Evolutionary conservation across 371 early-diverging fungal genomes (phyloP).

Genomic region (Actinomortierella wolfii): DNA sequence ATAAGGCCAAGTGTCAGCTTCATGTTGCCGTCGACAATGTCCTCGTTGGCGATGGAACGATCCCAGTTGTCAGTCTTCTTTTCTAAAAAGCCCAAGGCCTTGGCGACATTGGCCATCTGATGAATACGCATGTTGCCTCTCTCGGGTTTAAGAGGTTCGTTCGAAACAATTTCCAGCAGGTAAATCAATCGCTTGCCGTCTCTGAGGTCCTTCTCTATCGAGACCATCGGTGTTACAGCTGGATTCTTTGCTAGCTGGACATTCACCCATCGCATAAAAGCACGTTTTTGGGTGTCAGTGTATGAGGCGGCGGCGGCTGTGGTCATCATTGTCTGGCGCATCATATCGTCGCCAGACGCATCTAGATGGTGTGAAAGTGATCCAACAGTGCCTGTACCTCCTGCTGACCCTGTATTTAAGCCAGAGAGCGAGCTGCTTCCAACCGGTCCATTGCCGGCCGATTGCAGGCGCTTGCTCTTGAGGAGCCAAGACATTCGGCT

Average conservation of each 20-base stretch:
- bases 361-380: slow-evolving; percentile 35
- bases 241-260: slow-evolving; percentile 57
- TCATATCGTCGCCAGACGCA: slow-evolving; percentile 45
- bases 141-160: slow-evolving; percentile 61
- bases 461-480: slow-evolving; percentile 47
- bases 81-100: slow-evolving; percentile 71
- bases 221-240: slow-evolving; percentile 27
- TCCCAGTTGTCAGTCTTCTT: slow-evolving; percentile 55
- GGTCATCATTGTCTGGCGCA: slow-evolving; percentile 18
- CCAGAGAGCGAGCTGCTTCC: slow-evolving; percentile 6
- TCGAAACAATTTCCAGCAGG: slow-evolving; percentile 62
- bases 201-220: slow-evolving; percentile 63
- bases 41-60: slow-evolving; percentile 77
- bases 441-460: slow-evolving; percentile 25
- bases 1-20: slow-evolving; percentile 88
- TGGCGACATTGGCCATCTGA: slow-evolving; percentile 80
- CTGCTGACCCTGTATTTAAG: slow-evolving; percentile 9
- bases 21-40: slow-evolving; percentile 85
- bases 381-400: neutral
- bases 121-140: slow-evolving; percentile 75
- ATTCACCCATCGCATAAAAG: slow-evolving; percentile 87
- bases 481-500: slow-evolving; percentile 44
- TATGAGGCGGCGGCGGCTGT: slow-evolving; percentile 29
- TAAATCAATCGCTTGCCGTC: slow-evolving; percentile 68
- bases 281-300: slow-evolving; percentile 70